Percentiles rank a stretch among this genome's conserved stretches.
Evolutionary conservation across 345 rosid genomes (phyloP).

Genomic region (Eucalyptus virginea): DNA sequence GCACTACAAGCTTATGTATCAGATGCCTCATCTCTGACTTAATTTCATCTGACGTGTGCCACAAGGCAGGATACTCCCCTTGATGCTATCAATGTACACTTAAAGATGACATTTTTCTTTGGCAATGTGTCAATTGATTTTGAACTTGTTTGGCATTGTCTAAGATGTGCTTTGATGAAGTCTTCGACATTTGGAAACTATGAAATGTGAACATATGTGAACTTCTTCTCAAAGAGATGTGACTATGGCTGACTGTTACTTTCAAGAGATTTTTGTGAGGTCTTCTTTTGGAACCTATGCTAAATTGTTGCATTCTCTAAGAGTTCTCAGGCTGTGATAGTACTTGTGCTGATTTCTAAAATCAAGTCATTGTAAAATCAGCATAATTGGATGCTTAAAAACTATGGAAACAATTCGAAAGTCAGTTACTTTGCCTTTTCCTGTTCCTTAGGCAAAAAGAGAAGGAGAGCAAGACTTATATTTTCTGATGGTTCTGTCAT

Average conservation of each 20-base stretch:
- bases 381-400: neutral
- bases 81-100: neutral
- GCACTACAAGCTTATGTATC: neutral
- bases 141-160: neutral
- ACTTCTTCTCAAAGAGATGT: neutral
- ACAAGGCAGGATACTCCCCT: neutral
- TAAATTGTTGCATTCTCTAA: neutral
- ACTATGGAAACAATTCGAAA: neutral
- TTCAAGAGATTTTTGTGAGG: neutral
- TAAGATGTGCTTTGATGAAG: neutral
- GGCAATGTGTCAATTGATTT: neutral
- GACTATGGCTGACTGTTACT: neutral
- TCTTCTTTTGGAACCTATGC: neutral
- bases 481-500: neutral
- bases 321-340: neutral
- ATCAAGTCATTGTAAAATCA: neutral
- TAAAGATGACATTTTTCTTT: neutral
- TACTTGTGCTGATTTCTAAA: neutral
- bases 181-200: neutral
- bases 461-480: neutral
- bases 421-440: neutral
- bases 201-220: neutral
- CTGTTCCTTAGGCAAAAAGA: neutral
- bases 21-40: neutral
- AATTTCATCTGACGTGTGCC: neutral